Conservation (phyloP, 108 stramenopile species). For the Conticribra guillardii region DNA sequence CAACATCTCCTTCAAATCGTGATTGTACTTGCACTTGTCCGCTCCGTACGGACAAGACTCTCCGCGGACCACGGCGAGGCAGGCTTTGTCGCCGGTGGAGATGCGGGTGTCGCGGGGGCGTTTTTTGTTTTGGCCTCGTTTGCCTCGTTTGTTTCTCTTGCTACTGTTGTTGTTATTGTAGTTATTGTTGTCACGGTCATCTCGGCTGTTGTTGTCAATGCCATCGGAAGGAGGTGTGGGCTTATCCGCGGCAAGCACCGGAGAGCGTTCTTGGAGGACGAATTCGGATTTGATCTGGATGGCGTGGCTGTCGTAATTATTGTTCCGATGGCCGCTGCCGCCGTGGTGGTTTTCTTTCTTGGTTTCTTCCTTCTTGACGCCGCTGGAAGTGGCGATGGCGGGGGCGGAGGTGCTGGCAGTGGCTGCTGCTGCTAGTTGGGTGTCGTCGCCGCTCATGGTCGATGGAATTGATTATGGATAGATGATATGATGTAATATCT, state of each 20-base stretch:
- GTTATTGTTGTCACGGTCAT: conserved; percentile 11
- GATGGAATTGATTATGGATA: not conserved
- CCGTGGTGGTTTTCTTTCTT: not conserved
- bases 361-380: not conserved
- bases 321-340: conserved; percentile 15
- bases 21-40: conserved; percentile 76
- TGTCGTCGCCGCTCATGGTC: conserved; percentile 14
- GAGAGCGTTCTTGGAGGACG: conserved; percentile 39
- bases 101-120: conserved; percentile 74
- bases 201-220: not conserved
- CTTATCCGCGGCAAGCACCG: conserved; percentile 32
- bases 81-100: conserved; percentile 58
- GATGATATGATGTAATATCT: too few species aligned
- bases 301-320: conserved; percentile 21
- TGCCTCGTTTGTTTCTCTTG: conserved; percentile 27
- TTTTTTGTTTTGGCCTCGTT: conserved; percentile 75
- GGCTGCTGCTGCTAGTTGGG: too few species aligned
- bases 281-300: conserved; percentile 64
- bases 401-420: not conserved
- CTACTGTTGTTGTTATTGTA: conserved; percentile 28
- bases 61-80: conserved; percentile 62
- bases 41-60: conserved; percentile 58
- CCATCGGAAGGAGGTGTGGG: conserved; percentile 7
- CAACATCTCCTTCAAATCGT: conserved; percentile 78
- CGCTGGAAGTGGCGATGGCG: not conserved